Evolutionary conservation across 768 basidiomycete genomes (phyloP), one percentile per base, ranked within the genome.

Genomic region (Leccinum uliginosum): DNA sequence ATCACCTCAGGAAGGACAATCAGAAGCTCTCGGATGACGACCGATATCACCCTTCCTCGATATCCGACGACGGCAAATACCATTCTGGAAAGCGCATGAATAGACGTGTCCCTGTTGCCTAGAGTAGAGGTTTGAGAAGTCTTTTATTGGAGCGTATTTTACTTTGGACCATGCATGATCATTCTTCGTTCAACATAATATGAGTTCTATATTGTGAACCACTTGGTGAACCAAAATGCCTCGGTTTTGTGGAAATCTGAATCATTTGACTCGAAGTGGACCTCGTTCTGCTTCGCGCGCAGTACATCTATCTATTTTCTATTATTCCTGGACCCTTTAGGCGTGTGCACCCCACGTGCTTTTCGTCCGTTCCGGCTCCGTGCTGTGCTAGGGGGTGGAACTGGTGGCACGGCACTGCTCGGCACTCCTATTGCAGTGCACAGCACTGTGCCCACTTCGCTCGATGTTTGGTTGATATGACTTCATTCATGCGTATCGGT

Each of bases 111-210:
- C 8, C 24, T 38, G 35, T 23, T 50, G 43, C 32, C 10, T 61
- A 55, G 30, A 21, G 12, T 49, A 32, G 24, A 38, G 35, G 14
- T 26, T 46, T 43, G 45, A 11, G 12, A 6, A 0, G 30, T 26
- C 34, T 55, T 15, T 34, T 51, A 30, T 49, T 50, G 48, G 53
- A 55, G 55, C 21, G 32, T 48, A 35, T 54, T 51, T 54, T 51
- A 21, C 12, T 54, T 57, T 56, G 38, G 54, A 21, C 50, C 56
- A 46, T 57, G 29, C 51, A 55, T 27, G 14, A 57, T 66, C 65
- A 44, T 59, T 55, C 46, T 65, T 56, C 53, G 11, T 52, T 55
- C 11, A n/a, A 47, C 45, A 10, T 44, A 9, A 43, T 29, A 29
- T n/a, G 32, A 44, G 29, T 34, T 34, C n/a, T 15, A 26, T 21